Conservation (phyloP, 73 alveolate species). For the Paramecium caudatum region DNA sequence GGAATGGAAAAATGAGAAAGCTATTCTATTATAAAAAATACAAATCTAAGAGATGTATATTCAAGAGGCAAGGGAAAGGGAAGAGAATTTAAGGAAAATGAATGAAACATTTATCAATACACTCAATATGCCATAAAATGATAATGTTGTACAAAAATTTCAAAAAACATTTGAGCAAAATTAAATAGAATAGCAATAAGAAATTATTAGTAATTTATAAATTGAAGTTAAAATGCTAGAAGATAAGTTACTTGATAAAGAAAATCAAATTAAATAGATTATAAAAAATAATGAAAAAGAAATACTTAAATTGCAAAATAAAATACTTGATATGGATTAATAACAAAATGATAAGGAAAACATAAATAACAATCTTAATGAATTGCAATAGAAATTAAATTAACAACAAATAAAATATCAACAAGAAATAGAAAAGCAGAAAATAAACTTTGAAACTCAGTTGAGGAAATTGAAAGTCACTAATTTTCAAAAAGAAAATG, state of each 20-base stretch:
- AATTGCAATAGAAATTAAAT: neutral
- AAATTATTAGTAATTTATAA: conserved; percentile 1
- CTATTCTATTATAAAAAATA: conserved; percentile 57
- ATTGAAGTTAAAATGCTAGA: conserved; percentile 24
- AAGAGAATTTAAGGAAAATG: conserved; percentile 75
- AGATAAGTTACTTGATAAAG: conserved; percentile 49
- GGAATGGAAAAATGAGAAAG: conserved; percentile 76
- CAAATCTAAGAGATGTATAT: conserved; percentile 68
- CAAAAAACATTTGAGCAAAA: conserved; percentile 1
- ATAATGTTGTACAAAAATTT: conserved; percentile 8
- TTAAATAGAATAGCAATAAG: conserved; percentile 15
- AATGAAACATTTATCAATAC: conserved; percentile 70
- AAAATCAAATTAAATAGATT: conserved; percentile 11
- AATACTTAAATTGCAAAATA: neutral
- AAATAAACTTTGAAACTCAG: neutral
- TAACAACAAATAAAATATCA: too few relatives aligned
- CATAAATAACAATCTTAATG: neutral
- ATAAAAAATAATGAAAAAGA: conserved; percentile 50
- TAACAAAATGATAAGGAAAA: neutral
- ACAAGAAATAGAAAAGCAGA: too few relatives aligned
- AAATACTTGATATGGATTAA: neutral
- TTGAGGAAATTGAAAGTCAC: neutral
- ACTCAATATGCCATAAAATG: conserved; percentile 34
- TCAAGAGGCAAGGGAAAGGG: conserved; percentile 70
- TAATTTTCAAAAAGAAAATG: neutral